Evolutionary conservation across 2,329 filamentous ascomycete species (phyloP).

Genomic region (Aspergillus unguis): DNA sequence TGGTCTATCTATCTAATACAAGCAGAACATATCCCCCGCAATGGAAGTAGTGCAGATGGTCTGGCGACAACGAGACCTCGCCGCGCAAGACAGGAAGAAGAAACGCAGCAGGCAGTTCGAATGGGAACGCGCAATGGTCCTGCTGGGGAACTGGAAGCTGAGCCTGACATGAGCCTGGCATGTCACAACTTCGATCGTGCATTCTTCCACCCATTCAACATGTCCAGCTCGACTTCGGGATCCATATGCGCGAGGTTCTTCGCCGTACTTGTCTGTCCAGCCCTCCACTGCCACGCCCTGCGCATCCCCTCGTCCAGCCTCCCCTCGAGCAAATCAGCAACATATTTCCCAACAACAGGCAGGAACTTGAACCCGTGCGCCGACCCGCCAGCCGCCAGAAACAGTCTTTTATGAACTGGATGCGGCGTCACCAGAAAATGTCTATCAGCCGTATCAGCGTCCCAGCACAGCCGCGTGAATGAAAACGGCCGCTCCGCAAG

Average conservation of each 20-base stretch:
- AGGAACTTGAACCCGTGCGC: not conserved
- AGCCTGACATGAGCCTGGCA: conserved; percentile 17
- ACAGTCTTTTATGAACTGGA: not conserved
- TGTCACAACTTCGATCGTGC: too few species aligned
- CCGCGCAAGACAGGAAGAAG: conserved; percentile 20
- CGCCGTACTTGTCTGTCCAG: not conserved
- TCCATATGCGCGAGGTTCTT: not conserved
- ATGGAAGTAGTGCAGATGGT: conserved; percentile 28
- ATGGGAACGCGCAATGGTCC: conserved; percentile 25
- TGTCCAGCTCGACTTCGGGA: not conserved
- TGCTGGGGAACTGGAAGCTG: conserved; percentile 26
- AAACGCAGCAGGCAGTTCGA: conserved; percentile 16
- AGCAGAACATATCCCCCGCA: conserved; percentile 25
- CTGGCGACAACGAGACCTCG: conserved; percentile 27
- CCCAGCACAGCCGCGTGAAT: not conserved
- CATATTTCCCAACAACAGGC: not conserved
- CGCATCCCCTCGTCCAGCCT: not conserved
- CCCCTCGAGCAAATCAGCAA: not conserved
- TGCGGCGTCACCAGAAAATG: not conserved
- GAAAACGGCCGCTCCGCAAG: not conserved
- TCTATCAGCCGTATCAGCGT: not conserved
- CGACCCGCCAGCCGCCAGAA: not conserved
- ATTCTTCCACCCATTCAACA: not conserved
- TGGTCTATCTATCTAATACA: too few species aligned
- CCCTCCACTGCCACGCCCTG: not conserved